Percentiles rank a stretch among this genome's conserved stretches.
Evolutionary conservation across 768 basidiomycete genomes (phyloP).

Genomic region (Lentinula raphanica): DNA sequence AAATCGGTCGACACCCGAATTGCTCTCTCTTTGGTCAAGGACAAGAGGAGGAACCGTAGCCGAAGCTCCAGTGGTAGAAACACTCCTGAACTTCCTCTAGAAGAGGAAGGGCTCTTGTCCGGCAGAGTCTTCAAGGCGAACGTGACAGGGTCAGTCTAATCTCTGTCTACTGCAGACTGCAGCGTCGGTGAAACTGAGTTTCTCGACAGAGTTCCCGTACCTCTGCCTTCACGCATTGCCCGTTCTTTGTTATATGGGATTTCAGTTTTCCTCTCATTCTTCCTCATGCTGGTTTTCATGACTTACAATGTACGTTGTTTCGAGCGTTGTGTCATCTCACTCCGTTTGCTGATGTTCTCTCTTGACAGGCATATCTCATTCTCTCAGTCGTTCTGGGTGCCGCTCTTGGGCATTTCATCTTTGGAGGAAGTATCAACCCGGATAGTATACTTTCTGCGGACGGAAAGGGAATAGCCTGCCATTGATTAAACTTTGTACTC

Average conservation of each 20-base stretch:
- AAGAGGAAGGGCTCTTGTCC: constrained; percentile 51
- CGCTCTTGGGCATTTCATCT: constrained; percentile 77
- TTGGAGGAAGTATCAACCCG: constrained; percentile 58
- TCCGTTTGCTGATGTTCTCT: not conserved
- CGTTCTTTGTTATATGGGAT: constrained; percentile 71
- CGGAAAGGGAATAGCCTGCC: constrained; percentile 77
- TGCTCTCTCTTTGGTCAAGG: constrained; percentile 45
- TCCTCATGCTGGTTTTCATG: constrained; percentile 96
- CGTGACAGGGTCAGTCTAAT: constrained; percentile 36
- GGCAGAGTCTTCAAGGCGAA: constrained; percentile 36
- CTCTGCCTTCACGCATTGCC: constrained; percentile 42
- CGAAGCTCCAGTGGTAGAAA: constrained; percentile 31
- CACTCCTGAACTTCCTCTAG: constrained; percentile 37
- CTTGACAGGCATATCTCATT: constrained; percentile 78
- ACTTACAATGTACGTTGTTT: constrained; percentile 75
- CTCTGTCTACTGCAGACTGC: too few relatives aligned
- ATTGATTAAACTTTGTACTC: constrained; percentile 30
- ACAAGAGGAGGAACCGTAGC: constrained; percentile 29
- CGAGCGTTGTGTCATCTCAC: too few relatives aligned
- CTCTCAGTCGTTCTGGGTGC: constrained; percentile 77
- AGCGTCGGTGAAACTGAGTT: not conserved
- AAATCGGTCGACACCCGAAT: constrained; percentile 55
- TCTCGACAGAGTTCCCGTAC: constrained; percentile 42
- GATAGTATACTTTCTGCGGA: constrained; percentile 48
- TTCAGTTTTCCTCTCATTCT: constrained; percentile 75